phyloP scores from a whole-genome alignment of 2,329 filamentous ascomycete species.

The Xylaria sp. region DNA sequence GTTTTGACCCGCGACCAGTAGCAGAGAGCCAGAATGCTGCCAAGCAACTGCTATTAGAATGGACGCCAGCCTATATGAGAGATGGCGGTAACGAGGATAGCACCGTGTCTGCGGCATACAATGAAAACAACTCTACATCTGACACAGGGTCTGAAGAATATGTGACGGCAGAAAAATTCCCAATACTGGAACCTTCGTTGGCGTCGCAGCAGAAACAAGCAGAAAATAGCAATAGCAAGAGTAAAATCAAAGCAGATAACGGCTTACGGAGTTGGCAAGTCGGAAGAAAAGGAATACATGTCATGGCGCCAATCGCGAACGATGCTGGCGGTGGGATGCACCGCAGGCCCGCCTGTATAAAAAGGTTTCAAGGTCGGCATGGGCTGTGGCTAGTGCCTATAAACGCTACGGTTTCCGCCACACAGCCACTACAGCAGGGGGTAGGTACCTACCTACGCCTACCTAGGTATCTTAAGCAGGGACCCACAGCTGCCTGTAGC shows the following conservation, averaged over 20 bases:
- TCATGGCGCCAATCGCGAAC: neutral
- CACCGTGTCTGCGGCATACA: neutral
- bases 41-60: constrained; percentile 2
- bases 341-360: neutral
- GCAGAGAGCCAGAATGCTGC: constrained; percentile 1
- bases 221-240: neutral
- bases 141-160: neutral
- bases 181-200: neutral
- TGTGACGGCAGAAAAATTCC: neutral
- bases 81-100: neutral
- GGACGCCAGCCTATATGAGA: neutral
- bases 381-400: neutral
- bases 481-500: neutral
- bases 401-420: neutral
- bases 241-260: neutral
- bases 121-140: neutral
- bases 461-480: neutral
- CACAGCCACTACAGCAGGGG: neutral
- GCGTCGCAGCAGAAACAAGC: neutral
- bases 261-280: neutral
- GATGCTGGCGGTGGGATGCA: neutral
- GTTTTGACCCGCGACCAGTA: neutral
- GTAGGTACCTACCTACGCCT: neutral
- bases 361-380: neutral
- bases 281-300: neutral